Base-by-base conservation (phyloP, 257 asterid species). In the Solanum medicagineum region DNA sequence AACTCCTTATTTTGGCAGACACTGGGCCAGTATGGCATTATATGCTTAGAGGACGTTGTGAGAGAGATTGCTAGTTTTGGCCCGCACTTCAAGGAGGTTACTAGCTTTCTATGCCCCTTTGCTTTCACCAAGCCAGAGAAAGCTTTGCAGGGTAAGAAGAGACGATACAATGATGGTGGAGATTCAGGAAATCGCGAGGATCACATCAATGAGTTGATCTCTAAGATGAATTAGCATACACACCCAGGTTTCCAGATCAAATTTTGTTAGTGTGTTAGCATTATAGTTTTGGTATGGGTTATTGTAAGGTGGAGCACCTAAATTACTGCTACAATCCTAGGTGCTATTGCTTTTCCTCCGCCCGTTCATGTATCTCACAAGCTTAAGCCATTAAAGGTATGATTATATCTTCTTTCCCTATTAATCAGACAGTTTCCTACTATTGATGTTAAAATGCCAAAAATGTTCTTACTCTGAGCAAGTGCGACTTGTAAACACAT, bases 31-130 rank as follows among this genome's bases (percentile, higher is more conserved):
- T 89, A 92, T 81, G 85, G 87, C 91, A 92, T 97, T 22, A 89
- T 97, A 19, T 97, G 98, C 88, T 80, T 97, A 85, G 97, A 97
- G 86, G 99, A 97, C 85, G 88, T 95, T 15, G 97, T 97, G 82
- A 91, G 83, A 83, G 99, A 95, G 91, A 89, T 97, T 47, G 89
- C 91, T 14, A 90, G 45, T 47, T 93, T 90, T 8, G 98, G 98
- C 59, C 85, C 88, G 60, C 94, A 94, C 84, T 97, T 94, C 84
- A 93, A 90, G 89, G 89, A 84, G 66, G 98, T 92, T 85, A 85
- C 92, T 10, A 85, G 70, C 59, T 94, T 94, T 85, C 93, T 95
- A 53, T 92, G 93, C 87, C 98, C 98, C 84, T 95, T 96, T 85
- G 32, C 57, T 17, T 94, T 96, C 75, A 91, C 89, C 91, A 94